These are phyloP conservation scores for Trichophyton equinum DNA, from an alignment of 2,329 filamentous ascomycete species.

Conservation along the genomic window DNA sequence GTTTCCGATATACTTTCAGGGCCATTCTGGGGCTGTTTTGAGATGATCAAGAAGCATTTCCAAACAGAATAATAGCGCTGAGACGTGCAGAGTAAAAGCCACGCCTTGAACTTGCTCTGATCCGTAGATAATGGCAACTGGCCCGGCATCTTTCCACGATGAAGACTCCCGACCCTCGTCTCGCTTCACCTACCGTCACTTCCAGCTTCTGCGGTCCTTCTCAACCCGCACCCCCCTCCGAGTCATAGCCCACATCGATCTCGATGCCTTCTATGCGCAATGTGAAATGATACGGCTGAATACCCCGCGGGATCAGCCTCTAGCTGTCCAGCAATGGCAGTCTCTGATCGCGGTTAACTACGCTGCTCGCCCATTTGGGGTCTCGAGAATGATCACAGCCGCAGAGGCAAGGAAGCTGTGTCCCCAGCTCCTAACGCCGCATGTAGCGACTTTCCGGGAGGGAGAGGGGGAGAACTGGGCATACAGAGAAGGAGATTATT, in stretches of 20 bases:
- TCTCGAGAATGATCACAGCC: constrained; percentile 66
- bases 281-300: constrained; percentile 85
- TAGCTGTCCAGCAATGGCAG: constrained; percentile 94
- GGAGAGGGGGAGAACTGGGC: constrained; percentile 77
- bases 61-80: not conserved
- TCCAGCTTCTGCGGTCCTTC: constrained; percentile 61
- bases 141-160: not conserved
- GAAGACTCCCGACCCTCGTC: constrained; percentile 34
- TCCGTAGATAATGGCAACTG: not conserved
- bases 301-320: constrained; percentile 58
- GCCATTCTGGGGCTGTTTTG: not conserved
- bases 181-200: constrained; percentile 71
- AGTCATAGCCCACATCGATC: constrained; percentile 80
- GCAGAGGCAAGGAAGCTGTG: constrained; percentile 77
- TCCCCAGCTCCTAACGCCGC: constrained; percentile 70
- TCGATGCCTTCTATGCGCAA: constrained; percentile 96
- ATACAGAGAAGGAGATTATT: constrained; percentile 64
- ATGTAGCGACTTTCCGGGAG: constrained; percentile 90
- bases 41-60: not conserved
- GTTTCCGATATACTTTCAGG: not conserved
- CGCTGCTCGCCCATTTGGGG: constrained; percentile 66
- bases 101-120: too few relatives aligned
- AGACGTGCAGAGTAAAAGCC: not conserved
- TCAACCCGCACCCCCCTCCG: constrained; percentile 64
- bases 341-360: constrained; percentile 96